These are phyloP conservation scores for Magnolia kwangsiensis DNA, from an alignment of 164 flowering plant genomes.

Conservation along the genomic window DNA sequence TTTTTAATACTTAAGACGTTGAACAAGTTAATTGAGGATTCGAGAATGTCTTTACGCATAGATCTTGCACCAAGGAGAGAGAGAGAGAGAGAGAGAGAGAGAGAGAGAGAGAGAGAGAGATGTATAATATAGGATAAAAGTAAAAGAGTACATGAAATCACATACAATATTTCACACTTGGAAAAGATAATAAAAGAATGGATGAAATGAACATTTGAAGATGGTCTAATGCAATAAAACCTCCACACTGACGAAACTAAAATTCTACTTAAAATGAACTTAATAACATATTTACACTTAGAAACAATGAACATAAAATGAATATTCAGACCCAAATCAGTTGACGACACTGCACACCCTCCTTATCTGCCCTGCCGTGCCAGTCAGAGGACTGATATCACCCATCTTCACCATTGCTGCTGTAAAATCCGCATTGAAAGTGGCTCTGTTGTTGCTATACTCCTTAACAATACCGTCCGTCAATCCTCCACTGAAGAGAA, in stretches of 20 bases:
- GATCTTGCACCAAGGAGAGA: too few species aligned
- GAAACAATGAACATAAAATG: not conserved
- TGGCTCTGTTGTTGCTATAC: conserved; percentile 6
- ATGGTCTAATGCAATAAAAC: not conserved
- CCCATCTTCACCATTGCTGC: conserved; percentile 22
- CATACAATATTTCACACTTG: not conserved
- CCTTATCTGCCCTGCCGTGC: conserved; percentile 36
- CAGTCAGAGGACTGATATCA: conserved; percentile 30
- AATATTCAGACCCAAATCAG: conserved; percentile 1
- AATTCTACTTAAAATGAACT: not conserved
- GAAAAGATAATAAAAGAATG: not conserved
- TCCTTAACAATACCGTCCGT: conserved; percentile 10
- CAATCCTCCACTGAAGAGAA: conserved; percentile 14
- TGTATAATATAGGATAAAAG: too few species aligned
- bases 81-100: too few species aligned
- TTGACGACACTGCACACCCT: conserved; percentile 30
- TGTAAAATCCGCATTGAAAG: conserved; percentile 12
- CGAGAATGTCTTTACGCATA: too few species aligned
- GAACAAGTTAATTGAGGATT: too few species aligned
- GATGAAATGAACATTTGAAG: not conserved
- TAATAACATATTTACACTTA: not conserved
- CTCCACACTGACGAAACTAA: too few species aligned
- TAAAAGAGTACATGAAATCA: too few species aligned
- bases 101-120: too few species aligned
- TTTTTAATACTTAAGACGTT: too few species aligned